phyloP scores from a whole-genome alignment of 225 moss, liverwort and hornwort genomes.

The Polytrichum formosum region DNA sequence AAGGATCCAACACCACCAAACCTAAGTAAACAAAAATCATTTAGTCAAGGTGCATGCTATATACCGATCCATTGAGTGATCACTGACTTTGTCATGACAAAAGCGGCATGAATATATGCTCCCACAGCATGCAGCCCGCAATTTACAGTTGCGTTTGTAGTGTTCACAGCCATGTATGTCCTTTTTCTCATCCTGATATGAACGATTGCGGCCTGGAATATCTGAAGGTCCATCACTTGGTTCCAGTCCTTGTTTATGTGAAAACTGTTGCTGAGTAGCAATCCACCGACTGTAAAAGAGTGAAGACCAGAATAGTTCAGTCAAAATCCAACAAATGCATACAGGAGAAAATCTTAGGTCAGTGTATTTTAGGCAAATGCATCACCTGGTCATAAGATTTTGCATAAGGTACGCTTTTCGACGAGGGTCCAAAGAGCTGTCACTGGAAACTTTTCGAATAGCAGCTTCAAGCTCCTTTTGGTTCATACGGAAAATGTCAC shows the following conservation, averaged over 20 bases:
- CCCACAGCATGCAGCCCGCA: constrained; percentile 92
- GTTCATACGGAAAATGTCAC: constrained; percentile 97
- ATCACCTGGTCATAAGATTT: constrained; percentile 97
- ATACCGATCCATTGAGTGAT: constrained; percentile 97
- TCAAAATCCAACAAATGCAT: not conserved
- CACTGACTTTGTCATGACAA: constrained; percentile 98
- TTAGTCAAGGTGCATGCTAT: not conserved
- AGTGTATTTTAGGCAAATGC: not conserved
- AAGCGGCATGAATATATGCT: constrained; percentile 84
- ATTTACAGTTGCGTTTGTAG: constrained; percentile 92
- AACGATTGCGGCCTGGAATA: constrained; percentile 36
- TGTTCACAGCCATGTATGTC: constrained; percentile 86
- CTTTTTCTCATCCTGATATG: constrained; percentile 61
- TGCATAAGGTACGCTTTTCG: constrained; percentile 96
- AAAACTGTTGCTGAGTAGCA: constrained; percentile 76
- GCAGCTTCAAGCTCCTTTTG: constrained; percentile 98
- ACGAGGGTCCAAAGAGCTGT: constrained; percentile 90
- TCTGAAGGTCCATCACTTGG: constrained; percentile 42
- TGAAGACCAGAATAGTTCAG: not conserved
- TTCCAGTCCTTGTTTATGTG: constrained; percentile 26
- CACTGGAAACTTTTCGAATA: constrained; percentile 91
- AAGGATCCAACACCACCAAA: no score
- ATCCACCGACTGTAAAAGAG: constrained; percentile 79
- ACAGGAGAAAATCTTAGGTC: not conserved
- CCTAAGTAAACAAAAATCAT: no score